These are phyloP conservation scores for Lunularia cruciata DNA, from an alignment of 225 moss, liverwort and hornwort species.

Conservation along the genomic window DNA sequence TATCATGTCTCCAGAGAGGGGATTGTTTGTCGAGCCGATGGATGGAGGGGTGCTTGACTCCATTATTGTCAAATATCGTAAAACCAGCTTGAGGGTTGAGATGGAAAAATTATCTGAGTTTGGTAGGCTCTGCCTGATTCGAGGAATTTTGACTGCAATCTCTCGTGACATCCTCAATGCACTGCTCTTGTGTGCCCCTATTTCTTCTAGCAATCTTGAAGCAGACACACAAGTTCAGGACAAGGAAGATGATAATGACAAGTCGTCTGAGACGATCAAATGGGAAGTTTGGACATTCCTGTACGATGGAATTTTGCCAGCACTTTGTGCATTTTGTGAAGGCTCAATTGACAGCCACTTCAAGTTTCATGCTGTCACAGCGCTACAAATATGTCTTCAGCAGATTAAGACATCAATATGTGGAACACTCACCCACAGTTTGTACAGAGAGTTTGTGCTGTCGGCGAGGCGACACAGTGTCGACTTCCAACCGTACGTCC, in stretches of 20 bases:
- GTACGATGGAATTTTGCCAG: conserved; percentile 89
- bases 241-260: neutral
- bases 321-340: conserved; percentile 82
- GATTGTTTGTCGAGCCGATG: conserved; percentile 38
- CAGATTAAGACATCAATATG: conserved; percentile 90
- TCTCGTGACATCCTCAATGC: conserved; percentile 67
- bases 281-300: conserved; percentile 80
- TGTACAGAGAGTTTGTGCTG: conserved; percentile 45
- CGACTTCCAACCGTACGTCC: conserved; percentile 48
- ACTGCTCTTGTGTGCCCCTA: conserved; percentile 43
- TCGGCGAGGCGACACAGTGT: conserved; percentile 40
- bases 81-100: conserved; percentile 55
- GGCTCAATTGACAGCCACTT: conserved; percentile 94
- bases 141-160: conserved; percentile 83
- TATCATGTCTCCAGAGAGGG: conserved; percentile 44
- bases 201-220: neutral
- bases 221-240: neutral
- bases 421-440: conserved; percentile 55
- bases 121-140: conserved; percentile 82
- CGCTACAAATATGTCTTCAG: conserved; percentile 94
- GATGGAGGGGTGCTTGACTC: conserved; percentile 58
- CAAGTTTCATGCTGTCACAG: conserved; percentile 95
- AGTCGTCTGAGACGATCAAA: conserved; percentile 19
- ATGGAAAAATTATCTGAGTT: conserved; percentile 75
- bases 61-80: conserved; percentile 39